Conservation (phyloP, 805 yeast genomes). For the Danielozyma ontarioensis region DNA sequence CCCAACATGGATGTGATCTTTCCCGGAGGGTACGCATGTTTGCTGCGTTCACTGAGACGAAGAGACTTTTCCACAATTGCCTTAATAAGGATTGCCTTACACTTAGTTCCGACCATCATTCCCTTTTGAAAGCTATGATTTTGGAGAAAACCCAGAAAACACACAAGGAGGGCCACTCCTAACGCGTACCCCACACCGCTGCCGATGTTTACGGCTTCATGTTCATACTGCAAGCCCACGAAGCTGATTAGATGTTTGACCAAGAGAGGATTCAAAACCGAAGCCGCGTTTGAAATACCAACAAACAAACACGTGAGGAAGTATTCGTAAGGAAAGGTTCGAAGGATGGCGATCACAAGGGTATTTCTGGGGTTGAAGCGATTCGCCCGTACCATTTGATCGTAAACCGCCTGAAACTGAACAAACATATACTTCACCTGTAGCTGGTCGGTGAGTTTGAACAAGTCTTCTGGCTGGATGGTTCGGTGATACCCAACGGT, state of each 20-base stretch:
- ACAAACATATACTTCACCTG: conserved; percentile 1
- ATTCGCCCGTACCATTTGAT: neutral
- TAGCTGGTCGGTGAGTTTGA: conserved; percentile 1
- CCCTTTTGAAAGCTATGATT: conserved; percentile 9
- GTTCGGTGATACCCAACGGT: conserved; percentile 4
- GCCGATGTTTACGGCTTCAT: neutral
- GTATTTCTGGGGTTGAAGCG: neutral
- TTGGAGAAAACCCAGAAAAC: neutral
- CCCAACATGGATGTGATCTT: conserved; percentile 11
- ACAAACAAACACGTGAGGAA: neutral
- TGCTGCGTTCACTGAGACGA: conserved; percentile 7
- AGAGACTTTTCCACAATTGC: conserved; percentile 10
- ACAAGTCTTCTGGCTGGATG: conserved; percentile 3
- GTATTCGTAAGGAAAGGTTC: neutral
- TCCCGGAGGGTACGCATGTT: conserved; percentile 8
- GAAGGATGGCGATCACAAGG: neutral
- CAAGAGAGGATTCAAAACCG: conserved; percentile 2
- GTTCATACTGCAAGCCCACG: conserved; percentile 1
- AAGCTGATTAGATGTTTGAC: conserved; percentile 3
- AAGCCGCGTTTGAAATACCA: neutral
- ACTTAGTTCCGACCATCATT: conserved; percentile 9
- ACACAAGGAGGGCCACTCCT: neutral
- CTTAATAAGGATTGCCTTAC: conserved; percentile 7
- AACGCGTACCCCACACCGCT: conserved; percentile 5
- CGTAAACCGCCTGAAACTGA: neutral